Evolutionary conservation across 352 stramenopile species (phyloP).

Genomic region (Pythium folliculosum): DNA sequence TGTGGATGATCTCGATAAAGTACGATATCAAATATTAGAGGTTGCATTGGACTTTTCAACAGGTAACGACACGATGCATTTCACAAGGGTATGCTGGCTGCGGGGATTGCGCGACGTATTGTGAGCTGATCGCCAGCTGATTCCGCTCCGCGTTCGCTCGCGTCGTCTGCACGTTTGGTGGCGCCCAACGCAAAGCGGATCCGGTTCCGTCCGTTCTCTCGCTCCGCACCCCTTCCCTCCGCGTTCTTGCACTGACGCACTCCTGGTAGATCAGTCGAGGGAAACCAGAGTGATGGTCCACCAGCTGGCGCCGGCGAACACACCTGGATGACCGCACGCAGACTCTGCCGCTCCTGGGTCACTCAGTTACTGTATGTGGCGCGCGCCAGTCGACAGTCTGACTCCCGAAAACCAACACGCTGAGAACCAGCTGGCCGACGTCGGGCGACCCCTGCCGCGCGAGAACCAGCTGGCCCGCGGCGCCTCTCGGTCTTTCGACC

Average conservation of each 20-base stretch:
- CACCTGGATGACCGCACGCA: not conserved
- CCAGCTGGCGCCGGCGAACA: constrained; percentile 4
- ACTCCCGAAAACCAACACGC: not conserved
- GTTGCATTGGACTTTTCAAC: not conserved
- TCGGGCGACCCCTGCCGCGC: constrained; percentile 1
- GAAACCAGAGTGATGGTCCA: constrained; percentile 11
- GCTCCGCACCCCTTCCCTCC: constrained; percentile 9
- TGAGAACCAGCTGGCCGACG: not conserved
- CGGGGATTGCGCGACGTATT: no score
- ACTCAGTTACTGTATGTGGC: no score
- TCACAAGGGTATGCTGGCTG: not conserved
- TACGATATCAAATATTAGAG: constrained; percentile 5
- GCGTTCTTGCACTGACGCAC: not conserved
- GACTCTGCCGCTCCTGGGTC: not conserved
- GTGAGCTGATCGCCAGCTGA: constrained; percentile 14
- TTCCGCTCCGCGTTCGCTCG: constrained; percentile 7
- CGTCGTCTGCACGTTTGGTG: constrained; percentile 10
- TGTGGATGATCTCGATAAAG: not conserved
- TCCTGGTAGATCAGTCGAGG: not conserved
- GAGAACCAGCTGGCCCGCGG: constrained; percentile 1
- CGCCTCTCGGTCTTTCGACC: no score
- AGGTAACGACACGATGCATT: not conserved
- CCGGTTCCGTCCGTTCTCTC: constrained; percentile 1
- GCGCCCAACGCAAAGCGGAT: not conserved
- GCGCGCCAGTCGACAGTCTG: not conserved